Base-by-base conservation (phyloP, 768 basidiomycete species). In the Rhizopogon vinicolor region DNA sequence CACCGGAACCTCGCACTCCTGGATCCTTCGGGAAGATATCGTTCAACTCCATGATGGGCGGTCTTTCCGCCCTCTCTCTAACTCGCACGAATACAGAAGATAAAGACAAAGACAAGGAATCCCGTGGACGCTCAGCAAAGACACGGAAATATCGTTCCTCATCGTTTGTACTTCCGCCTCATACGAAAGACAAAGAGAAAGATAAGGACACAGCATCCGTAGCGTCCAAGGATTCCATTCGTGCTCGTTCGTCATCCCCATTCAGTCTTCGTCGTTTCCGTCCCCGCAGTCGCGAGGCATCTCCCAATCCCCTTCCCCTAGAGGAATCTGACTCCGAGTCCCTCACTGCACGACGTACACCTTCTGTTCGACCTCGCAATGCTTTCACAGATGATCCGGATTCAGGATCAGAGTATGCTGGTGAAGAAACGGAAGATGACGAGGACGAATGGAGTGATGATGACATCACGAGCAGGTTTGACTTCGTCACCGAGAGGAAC, bases 401-500 rank as follows among this genome's bases (percentile, higher is more conserved):
- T 66, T 87, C 83, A n/a, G 87, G 79, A 59, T 88, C 84, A 59
- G 90, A 87, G 63, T 74, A 71, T 0, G 74, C 70, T 5, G 74
- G 68, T 8, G 76, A 72, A 25, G 78, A 79, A 41, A 75, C 74
- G 1, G 81, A 84, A 49, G 79, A 78, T 3, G 85, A 84, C 41
- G 80, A 79, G 6, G 83, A 83, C 43, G 80, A 82, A 16, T 84
- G 80, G 71, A 81, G 80, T 56, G 82, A 83, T 41, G 82, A 81
- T 28, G 78, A 77, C 49, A 78, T 81, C 57, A 62, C n/a, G n/a
- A n/a, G 52, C 31, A 70, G 72, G 16, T 87, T 93, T 58, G 91
- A 96, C 70, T 79, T 84, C 39, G 75, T 89, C 60, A 98, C 94
- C 0, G 88, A 89, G 68, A 79, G 83, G 61, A 98, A 98, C 69